These are phyloP conservation scores for Breviolum minutum DNA, from an alignment of 73 alveolate genomes.

Conservation along the genomic window DNA sequence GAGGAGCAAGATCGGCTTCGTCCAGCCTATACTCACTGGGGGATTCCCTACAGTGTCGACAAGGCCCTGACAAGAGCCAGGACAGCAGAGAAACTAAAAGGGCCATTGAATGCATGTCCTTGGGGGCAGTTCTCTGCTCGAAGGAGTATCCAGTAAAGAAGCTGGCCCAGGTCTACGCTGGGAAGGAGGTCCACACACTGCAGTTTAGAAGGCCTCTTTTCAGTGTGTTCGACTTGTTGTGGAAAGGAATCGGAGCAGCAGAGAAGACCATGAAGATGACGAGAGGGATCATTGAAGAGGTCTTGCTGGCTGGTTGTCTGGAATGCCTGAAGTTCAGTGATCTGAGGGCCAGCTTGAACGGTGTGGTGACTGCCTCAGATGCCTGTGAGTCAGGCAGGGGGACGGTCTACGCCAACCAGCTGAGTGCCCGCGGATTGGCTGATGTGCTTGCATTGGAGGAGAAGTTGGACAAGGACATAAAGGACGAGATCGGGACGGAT, in stretches of 20 bases:
- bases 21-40: background rate
- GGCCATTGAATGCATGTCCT: too few species aligned
- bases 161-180: too few species aligned
- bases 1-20: background rate
- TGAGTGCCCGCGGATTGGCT: background rate
- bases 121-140: too few species aligned
- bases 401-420: background rate
- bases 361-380: background rate
- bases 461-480: background rate
- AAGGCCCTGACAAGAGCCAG: background rate
- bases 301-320: background rate
- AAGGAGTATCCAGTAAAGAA: too few species aligned
- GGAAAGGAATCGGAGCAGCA: background rate
- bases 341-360: background rate
- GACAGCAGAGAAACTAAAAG: background rate
- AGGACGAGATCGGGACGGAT: too few species aligned
- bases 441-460: background rate
- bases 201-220: background rate
- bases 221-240: background rate
- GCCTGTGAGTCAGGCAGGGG: background rate
- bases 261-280: background rate
- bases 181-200: too few species aligned
- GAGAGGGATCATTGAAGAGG: background rate
- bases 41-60: background rate
- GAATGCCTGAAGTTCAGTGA: background rate